These are phyloP conservation scores for Podaxis sp. DNA, from an alignment of 768 basidiomycete species.

Conservation along the genomic window DNA sequence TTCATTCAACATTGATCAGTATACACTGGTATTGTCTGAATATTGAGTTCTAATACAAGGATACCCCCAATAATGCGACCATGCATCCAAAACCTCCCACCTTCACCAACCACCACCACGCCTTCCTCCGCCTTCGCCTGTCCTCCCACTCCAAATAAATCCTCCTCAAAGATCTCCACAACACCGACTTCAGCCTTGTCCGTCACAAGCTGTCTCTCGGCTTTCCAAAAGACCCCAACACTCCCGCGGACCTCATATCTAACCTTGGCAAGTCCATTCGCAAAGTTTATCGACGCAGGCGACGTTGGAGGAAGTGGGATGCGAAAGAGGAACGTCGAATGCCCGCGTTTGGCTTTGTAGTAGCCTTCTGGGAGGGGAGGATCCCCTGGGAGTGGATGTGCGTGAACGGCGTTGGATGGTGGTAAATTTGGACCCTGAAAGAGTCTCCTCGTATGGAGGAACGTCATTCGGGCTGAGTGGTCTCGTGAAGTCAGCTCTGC, in stretches of 20 bases:
- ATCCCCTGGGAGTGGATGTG: slow-evolving; percentile 56
- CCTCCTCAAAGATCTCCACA: slow-evolving; percentile 50
- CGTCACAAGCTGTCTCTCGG: slow-evolving; percentile 65
- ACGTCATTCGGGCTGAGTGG: slow-evolving; percentile 78
- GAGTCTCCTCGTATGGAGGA: slow-evolving; percentile 64
- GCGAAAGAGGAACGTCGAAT: slow-evolving; percentile 79
- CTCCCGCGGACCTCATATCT: slow-evolving; percentile 74
- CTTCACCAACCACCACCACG: slow-evolving; percentile 65
- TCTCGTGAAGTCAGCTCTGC: slow-evolving; percentile 75
- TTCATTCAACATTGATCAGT: no score
- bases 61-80: slow-evolving; percentile 63
- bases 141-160: slow-evolving; percentile 27
- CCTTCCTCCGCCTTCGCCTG: slow-evolving; percentile 43
- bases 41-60: no score
- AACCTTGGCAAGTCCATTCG: slow-evolving; percentile 63
- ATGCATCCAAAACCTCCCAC: slow-evolving; percentile 78
- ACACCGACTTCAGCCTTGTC: slow-evolving; percentile 62
- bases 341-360: slow-evolving; percentile 71
- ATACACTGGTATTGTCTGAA: no score
- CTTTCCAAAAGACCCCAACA: slow-evolving; percentile 74
- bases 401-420: slow-evolving; percentile 79
- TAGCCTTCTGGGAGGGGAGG: slow-evolving; percentile 63
- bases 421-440: slow-evolving; percentile 84
- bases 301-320: slow-evolving; percentile 66
- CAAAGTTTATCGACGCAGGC: slow-evolving; percentile 72